Base-by-base conservation (phyloP, 192 early-diverging fungal species). In the Neocallimastix lanati region DNA sequence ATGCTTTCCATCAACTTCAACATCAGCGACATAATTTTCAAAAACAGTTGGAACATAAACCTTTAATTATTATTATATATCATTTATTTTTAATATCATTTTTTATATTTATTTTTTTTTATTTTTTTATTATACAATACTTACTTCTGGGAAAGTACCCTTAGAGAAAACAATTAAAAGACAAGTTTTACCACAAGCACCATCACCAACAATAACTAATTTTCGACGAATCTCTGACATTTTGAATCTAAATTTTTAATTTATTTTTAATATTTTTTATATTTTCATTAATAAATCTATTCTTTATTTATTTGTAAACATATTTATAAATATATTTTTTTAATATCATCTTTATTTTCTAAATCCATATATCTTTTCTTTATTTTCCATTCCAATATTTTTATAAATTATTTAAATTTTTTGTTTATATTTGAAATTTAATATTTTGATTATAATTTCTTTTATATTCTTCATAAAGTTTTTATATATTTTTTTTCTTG, bases 131-230 rank as follows among this genome's bases (percentile, higher is more conserved):
- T n/a, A n/a, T n/a, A 29, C 37, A 29, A 80, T 30, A 85, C 87
- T 81, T 87, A 96, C 94, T 85, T 93, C 89, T 40, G 94, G 95
- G 87, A 97, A 97, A 76, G 87, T 83, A 76, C 92, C 93, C 84
- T 94, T 92, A 78, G 90, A 91, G 77, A 94, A 97, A 81, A 93
- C 92, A 81, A 92, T 90, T 81, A 96, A 84, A 81, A 95, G 86
- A 83, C 94, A 97, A 13, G 94, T 96, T 85, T 97, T 97, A 82
- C 94, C 95, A 83, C 92, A 93, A 76, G 93, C 93, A 84, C 95
- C 95, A 83, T 97, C 96, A 76, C 96, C 96, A 28, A 97, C 91
- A 78, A 96, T 92, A 67, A 96, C 94, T 82, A 96, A 88, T 84
- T 97, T 97, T 83, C 90, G 84, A 81, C 91, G 90, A 83, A 91